These are phyloP conservation scores for Coemansia erecta DNA, from an alignment of 192 early-diverging fungal genomes.

Conservation along the genomic window DNA sequence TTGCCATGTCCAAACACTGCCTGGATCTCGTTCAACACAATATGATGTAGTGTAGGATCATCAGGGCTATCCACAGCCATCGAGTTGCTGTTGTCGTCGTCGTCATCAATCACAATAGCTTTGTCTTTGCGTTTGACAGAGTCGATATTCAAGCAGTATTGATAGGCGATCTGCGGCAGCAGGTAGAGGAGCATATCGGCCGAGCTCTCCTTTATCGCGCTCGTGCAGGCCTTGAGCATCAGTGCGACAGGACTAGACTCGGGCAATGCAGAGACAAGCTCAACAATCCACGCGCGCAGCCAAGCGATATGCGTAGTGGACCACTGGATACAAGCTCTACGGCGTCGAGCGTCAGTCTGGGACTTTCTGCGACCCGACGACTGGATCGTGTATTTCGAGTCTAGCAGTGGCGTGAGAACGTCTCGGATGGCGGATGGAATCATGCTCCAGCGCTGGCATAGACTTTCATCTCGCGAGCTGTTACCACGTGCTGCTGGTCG, in stretches of 20 bases:
- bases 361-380: constrained; percentile 8
- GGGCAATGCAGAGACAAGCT: constrained; percentile 21
- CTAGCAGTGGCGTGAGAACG: constrained; percentile 33
- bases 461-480: constrained; percentile 4
- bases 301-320: constrained; percentile 21
- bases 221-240: constrained; percentile 36
- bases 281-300: constrained; percentile 39
- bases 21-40: constrained; percentile 21
- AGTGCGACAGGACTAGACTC: constrained; percentile 2
- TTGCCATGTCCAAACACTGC: constrained; percentile 20
- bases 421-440: constrained; percentile 30
- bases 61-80: neutral
- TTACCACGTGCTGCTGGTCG: constrained; percentile 3
- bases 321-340: constrained; percentile 19
- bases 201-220: constrained; percentile 38
- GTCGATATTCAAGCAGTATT: constrained; percentile 22
- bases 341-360: neutral
- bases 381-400: constrained; percentile 51
- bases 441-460: constrained; percentile 41
- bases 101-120: constrained; percentile 29
- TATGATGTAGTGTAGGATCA: neutral
- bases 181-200: constrained; percentile 35
- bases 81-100: constrained; percentile 15
- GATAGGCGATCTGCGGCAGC: constrained; percentile 33
- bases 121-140: neutral